Evolutionary conservation across 2,329 filamentous ascomycete genomes (phyloP).

Genomic region (Didymella pinodella): DNA sequence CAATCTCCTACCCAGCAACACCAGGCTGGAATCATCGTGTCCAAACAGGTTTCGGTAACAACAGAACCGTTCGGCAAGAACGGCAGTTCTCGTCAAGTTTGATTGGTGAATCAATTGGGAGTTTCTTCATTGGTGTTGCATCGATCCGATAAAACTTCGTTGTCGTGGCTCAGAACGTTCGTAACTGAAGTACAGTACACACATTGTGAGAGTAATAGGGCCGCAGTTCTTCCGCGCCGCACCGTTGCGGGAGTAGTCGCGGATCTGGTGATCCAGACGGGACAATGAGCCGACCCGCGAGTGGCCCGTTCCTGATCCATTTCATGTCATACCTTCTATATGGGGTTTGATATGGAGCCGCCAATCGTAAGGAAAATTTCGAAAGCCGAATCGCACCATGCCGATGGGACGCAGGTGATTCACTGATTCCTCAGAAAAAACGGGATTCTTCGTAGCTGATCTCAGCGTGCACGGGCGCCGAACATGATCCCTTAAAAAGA

Average conservation of each 20-base stretch:
- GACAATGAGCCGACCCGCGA: constrained; percentile 12
- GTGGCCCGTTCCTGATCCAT: neutral
- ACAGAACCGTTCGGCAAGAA: constrained; percentile 25
- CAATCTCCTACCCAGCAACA: neutral
- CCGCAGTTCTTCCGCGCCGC: neutral
- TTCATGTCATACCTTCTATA: constrained; percentile 2
- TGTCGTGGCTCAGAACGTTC: neutral
- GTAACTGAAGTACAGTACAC: neutral
- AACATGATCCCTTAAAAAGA: no score
- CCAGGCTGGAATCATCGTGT: constrained; percentile 21
- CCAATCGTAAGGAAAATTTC: neutral
- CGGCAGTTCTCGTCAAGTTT: neutral
- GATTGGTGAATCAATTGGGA: neutral
- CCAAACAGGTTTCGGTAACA: constrained; percentile 22
- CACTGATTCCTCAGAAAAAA: no score
- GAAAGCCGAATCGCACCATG: neutral
- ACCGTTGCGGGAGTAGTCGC: neutral
- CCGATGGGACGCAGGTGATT: neutral
- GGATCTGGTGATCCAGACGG: constrained; percentile 1
- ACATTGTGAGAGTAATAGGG: neutral
- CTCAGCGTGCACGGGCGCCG: no score
- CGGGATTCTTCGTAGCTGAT: no score
- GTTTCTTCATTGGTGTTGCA: neutral
- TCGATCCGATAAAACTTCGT: neutral
- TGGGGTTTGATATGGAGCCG: neutral